A percentile compares a stretch with the other conserved stretches of the same genome.
Evolutionary conservation across 306 rosid genomes (phyloP).

Genomic region (Gastrolobium villosum): DNA sequence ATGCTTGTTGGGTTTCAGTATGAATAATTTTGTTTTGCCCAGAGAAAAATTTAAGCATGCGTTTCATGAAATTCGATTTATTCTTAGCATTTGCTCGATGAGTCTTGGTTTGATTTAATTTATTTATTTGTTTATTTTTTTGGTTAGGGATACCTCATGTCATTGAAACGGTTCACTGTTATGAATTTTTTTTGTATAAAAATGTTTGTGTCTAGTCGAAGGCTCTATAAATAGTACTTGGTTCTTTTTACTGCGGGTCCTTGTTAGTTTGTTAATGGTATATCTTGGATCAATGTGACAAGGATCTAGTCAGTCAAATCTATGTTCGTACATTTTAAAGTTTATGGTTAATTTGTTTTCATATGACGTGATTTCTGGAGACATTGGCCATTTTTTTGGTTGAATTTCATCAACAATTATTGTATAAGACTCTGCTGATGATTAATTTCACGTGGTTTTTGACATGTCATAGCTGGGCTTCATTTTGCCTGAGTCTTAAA

Average conservation of each 20-base stretch:
- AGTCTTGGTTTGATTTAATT: background rate
- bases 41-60: background rate
- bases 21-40: constrained; percentile 11
- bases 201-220: background rate
- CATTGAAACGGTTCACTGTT: background rate
- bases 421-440: constrained; percentile 9
- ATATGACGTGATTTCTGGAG: background rate
- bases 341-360: background rate
- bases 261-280: background rate
- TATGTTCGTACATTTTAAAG: background rate
- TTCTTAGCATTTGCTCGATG: background rate
- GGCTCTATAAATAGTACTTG: background rate
- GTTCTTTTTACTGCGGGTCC: background rate
- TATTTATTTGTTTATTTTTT: background rate
- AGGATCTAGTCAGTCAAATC: background rate
- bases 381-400: background rate
- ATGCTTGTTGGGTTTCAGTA: constrained; percentile 5
- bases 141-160: background rate
- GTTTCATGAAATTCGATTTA: background rate
- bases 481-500: constrained; percentile 19
- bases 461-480: background rate
- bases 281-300: background rate
- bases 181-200: background rate
- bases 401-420: background rate
- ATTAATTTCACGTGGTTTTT: background rate